A percentile compares a stretch with the other conserved stretches of the same genome.
These are phyloP conservation scores for Auricularia auricula-judae DNA, from an alignment of 768 basidiomycete genomes.

Conservation along the genomic window DNA sequence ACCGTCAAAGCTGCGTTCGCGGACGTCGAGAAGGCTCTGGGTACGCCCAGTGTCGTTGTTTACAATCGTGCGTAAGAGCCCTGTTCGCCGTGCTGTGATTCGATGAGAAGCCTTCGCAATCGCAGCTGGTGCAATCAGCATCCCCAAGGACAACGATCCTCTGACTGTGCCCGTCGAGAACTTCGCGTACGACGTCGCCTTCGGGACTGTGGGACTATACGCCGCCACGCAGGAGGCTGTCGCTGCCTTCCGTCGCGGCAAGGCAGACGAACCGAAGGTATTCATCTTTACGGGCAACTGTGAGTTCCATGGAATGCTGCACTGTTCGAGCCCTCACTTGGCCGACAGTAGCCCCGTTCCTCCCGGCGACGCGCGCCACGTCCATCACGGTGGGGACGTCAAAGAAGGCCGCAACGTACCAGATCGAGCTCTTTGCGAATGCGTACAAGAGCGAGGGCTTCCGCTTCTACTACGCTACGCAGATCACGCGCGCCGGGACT, in stretches of 20 bases:
- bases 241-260: neutral
- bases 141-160: neutral
- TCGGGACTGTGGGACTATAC: neutral
- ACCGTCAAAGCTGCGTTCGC: neutral
- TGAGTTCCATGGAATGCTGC: neutral
- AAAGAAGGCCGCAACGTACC: conserved; percentile 2
- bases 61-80: neutral
- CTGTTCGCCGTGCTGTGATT: too few relatives aligned
- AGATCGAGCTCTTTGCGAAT: neutral
- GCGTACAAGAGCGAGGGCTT: neutral
- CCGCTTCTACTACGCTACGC: conserved; percentile 2
- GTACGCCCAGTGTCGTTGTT: neutral
- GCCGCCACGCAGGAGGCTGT: neutral
- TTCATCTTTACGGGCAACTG: neutral
- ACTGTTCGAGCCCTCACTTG: neutral
- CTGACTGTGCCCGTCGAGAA: neutral
- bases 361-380: neutral
- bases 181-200: neutral
- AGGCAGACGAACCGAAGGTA: conserved; percentile 1
- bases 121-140: neutral
- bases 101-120: neutral
- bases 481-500: neutral
- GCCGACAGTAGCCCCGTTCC: neutral
- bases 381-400: neutral
- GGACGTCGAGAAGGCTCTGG: neutral